These are phyloP conservation scores for Puccinia brachypodii DNA, from an alignment of 1,284 basidiomycete species.

Conservation along the genomic window DNA sequence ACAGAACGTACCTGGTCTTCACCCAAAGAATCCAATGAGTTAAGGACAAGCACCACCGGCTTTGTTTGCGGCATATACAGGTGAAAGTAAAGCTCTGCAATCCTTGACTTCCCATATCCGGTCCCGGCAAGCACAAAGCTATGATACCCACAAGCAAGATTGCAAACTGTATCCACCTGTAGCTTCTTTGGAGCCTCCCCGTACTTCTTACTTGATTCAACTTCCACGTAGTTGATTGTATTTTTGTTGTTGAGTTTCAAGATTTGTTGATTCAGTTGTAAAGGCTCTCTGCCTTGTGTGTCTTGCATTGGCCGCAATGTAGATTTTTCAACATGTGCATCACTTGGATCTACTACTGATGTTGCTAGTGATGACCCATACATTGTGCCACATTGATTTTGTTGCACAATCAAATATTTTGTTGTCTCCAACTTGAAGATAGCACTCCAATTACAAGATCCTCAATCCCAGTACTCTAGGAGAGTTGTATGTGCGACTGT, in stretches of 20 bases:
- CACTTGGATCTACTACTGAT: not conserved
- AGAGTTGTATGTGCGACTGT: not conserved
- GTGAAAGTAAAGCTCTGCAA: constrained; percentile 14
- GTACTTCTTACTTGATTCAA: not conserved
- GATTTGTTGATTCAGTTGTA: not conserved
- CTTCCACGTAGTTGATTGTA: not conserved
- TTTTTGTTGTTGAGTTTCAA: not conserved
- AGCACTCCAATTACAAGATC: not conserved
- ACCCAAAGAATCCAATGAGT: constrained; percentile 14
- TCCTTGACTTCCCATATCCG: constrained; percentile 12
- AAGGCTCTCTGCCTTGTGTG: not conserved
- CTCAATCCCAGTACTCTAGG: not conserved
- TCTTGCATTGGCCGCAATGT: not conserved
- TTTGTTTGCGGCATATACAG: not conserved
- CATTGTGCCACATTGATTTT: not conserved
- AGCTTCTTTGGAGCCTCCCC: constrained; percentile 6
- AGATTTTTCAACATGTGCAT: not conserved
- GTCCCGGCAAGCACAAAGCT: constrained; percentile 14
- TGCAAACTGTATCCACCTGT: not conserved
- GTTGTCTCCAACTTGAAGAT: not conserved
- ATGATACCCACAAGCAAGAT: not conserved
- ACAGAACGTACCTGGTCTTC: constrained; percentile 9
- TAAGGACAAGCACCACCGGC: not conserved
- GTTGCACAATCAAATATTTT: no score
- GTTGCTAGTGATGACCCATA: not conserved